Evolutionary conservation across 768 basidiomycete species (phyloP).

Genomic region (Saitozyma sp.): DNA sequence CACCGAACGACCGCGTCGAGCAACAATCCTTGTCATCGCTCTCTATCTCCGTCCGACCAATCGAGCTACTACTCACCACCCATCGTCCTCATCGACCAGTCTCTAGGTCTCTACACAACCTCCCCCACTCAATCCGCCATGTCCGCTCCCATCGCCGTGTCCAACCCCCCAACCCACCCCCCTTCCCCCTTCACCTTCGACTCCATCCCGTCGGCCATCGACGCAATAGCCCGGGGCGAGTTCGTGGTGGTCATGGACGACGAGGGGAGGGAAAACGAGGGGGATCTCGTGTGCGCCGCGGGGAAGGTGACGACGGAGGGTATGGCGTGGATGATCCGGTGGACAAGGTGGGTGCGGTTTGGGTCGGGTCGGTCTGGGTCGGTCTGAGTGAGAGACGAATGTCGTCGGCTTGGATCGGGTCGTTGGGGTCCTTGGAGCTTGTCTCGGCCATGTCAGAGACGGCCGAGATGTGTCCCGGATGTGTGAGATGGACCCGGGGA

Average conservation of each 20-base stretch:
- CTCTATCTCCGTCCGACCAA: no score
- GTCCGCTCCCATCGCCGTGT: constrained; percentile 28
- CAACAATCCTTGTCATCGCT: no score
- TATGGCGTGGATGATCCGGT: constrained; percentile 99
- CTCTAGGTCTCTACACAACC: neutral
- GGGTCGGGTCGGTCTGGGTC: neutral
- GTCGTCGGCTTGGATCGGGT: no score
- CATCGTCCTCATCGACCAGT: no score
- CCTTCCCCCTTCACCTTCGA: constrained; percentile 63
- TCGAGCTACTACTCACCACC: no score
- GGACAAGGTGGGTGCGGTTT: constrained; percentile 70
- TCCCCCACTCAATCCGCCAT: constrained; percentile 8
- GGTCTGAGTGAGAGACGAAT: no score
- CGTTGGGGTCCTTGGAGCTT: no score
- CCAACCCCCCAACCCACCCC: constrained; percentile 15
- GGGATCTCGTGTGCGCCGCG: constrained; percentile 89
- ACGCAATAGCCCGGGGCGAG: constrained; percentile 79
- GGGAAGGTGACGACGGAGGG: constrained; percentile 83
- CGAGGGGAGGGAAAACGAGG: constrained; percentile 92
- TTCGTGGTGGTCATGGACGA: constrained; percentile 98
- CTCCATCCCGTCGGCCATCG: constrained; percentile 67
- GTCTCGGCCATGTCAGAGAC: no score
- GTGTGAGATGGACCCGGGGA: no score
- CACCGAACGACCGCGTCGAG: no score
- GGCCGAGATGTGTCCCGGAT: no score